Conservation (phyloP, 306 rosid genomes). For the Lithocarpus polystachyus region DNA sequence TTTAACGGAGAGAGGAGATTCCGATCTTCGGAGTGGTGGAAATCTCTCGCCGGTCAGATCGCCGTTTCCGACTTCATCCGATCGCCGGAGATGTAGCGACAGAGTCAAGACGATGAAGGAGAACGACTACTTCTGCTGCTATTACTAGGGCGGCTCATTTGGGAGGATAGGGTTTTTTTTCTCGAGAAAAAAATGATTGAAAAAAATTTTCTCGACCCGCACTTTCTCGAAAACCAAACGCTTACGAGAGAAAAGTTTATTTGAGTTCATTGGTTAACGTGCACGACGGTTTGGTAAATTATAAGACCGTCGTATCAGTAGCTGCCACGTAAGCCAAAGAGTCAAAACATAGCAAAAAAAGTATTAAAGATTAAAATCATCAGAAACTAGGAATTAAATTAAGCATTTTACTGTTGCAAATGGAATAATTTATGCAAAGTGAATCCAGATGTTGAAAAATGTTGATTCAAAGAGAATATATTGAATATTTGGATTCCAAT, state of each 20-base stretch:
- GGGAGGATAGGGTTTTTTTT: conserved; percentile 23
- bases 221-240: conserved; percentile 39
- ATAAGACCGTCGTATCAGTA: neutral
- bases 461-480: too few relatives aligned
- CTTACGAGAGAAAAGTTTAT: conserved; percentile 19
- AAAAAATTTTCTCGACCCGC: conserved; percentile 4
- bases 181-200: conserved; percentile 19
- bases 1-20: neutral
- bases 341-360: too few relatives aligned
- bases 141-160: neutral
- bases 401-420: neutral
- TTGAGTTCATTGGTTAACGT: neutral
- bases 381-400: neutral
- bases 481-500: too few relatives aligned
- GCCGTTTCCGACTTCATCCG: conserved; percentile 13
- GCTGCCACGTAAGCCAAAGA: neutral
- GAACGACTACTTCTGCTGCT: neutral
- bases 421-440: too few relatives aligned
- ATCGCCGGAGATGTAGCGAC: conserved; percentile 1
- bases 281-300: neutral
- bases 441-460: too few relatives aligned
- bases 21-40: neutral
- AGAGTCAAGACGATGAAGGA: conserved; percentile 10
- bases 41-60: conserved; percentile 17
- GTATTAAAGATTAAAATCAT: neutral